Evolutionary conservation across 2,329 filamentous ascomycete species (phyloP).

Genomic region (Cadophora sp.): DNA sequence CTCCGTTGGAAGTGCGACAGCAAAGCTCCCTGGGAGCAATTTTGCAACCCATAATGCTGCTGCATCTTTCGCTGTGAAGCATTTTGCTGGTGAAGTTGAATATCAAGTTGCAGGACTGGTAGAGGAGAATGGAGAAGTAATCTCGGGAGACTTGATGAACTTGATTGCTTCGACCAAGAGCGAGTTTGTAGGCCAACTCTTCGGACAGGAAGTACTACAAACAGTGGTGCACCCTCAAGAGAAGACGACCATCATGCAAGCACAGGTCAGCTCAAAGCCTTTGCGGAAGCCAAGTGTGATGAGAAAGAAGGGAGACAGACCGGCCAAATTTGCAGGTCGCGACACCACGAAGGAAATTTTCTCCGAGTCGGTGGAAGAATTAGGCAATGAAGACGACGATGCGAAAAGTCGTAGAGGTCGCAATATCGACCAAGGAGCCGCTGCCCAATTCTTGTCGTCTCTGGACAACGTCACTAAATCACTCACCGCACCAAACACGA

Average conservation of each 20-base stretch:
- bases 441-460: conserved; percentile 88
- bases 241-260: conserved; percentile 89
- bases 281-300: conserved; percentile 93
- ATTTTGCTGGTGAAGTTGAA: conserved; percentile 96
- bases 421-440: conserved; percentile 79
- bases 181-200: conserved; percentile 86
- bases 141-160: conserved; percentile 95
- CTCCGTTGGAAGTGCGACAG: conserved; percentile 74
- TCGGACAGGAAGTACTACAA: conserved; percentile 94
- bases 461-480: conserved; percentile 92
- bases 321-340: conserved; percentile 35
- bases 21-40: conserved; percentile 85
- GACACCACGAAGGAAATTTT: conserved; percentile 45
- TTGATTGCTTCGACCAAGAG: conserved; percentile 88
- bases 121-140: conserved; percentile 95
- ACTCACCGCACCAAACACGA: conserved; percentile 80
- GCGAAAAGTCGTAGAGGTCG: conserved; percentile 48
- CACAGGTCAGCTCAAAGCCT: conserved; percentile 94
- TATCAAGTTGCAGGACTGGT: conserved; percentile 87
- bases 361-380: conserved; percentile 48
- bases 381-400: conserved; percentile 55
- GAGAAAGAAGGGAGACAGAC: conserved; percentile 66
- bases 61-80: conserved; percentile 86
- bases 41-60: conserved; percentile 83
- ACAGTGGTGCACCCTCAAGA: conserved; percentile 94